Conservation (phyloP, 106 monocot genomes). For the Allium fistulosum region DNA sequence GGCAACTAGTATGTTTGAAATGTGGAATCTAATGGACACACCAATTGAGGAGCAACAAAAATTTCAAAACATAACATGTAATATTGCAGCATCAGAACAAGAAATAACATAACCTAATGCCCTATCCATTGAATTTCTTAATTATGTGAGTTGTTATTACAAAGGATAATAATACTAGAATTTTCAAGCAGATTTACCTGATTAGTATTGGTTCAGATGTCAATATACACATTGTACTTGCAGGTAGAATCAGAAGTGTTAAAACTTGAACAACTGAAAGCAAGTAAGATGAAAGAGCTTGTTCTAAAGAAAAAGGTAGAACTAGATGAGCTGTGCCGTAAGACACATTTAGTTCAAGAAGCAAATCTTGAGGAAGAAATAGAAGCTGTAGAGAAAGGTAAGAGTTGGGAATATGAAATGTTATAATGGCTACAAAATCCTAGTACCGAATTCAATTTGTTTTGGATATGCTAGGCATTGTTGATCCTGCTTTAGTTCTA, state of each 20-base stretch:
- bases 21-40: conserved; percentile 83
- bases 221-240: neutral
- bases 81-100: conserved; percentile 72
- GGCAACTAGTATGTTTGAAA: conserved; percentile 45
- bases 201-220: too few relatives aligned
- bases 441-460: too few relatives aligned
- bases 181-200: too few relatives aligned
- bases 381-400: conserved; percentile 43
- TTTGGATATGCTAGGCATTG: conserved; percentile 18
- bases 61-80: conserved; percentile 56
- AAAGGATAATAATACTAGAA: too few relatives aligned
- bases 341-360: conserved; percentile 34
- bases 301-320: conserved; percentile 53
- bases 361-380: conserved; percentile 13
- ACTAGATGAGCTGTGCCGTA: conserved; percentile 38
- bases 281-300: conserved; percentile 62
- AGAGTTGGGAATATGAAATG: neutral
- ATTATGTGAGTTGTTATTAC: conserved; percentile 24
- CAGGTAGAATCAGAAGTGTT: conserved; percentile 51
- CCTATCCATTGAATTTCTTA: conserved; percentile 49
- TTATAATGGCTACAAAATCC: too few relatives aligned
- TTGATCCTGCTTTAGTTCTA: conserved; percentile 42
- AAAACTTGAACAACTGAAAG: conserved; percentile 56
- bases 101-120: conserved; percentile 52
- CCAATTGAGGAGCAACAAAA: conserved; percentile 64